Evolutionary conservation across 805 yeast genomes (phyloP), one percentile per base, ranked within the genome.

Genomic region (Blastobotrys peoriensis): DNA sequence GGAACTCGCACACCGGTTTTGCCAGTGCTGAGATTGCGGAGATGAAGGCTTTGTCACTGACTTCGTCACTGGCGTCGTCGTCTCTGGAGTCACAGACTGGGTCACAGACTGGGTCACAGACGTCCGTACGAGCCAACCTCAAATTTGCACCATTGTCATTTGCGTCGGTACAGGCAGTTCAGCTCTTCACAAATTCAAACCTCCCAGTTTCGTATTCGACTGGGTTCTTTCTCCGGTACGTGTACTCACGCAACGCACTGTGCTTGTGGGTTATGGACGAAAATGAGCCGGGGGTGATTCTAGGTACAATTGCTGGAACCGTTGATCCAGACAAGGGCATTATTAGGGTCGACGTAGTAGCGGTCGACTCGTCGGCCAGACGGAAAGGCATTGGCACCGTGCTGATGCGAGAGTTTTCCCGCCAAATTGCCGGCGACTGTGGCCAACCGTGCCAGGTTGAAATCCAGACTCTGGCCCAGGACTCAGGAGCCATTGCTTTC

Each of bases 141-240:
- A n/a, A n/a, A n/a, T n/a, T n/a, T n/a, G n/a, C n/a, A 13, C 30
- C 30, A 13, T 13, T 25, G 30, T 8, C 30, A 13, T 25, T 25
- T 25, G 30, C 30, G 30, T 25, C 30, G 13, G 46, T 48, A 8
- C 43, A 44, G 28, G 16, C 40, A 5, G 39, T 44, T 17, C 44
- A 43, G 19, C 17, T 18, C 10, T 44, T 46, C 41, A 43, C 47
- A 15, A 46, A 57, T 46, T 37, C 42, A 38, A 27, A 35, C 17
- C 41, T 49, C 23, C 22, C 38, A 23, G 33, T 36, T 9, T 9
- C 17, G 39, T 53, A 53, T 40, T 19, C 49, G 3, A 28, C 48
- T 4, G 49, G 48, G 17, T 53, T 53, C 33, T 53, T 51, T 30
- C 43, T 53, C 17, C 57, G 51, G 40, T 53, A 51, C 43, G 40